Conservation (phyloP, 31 red algal genomes). For the Pterothamnion heteromorphum region DNA sequence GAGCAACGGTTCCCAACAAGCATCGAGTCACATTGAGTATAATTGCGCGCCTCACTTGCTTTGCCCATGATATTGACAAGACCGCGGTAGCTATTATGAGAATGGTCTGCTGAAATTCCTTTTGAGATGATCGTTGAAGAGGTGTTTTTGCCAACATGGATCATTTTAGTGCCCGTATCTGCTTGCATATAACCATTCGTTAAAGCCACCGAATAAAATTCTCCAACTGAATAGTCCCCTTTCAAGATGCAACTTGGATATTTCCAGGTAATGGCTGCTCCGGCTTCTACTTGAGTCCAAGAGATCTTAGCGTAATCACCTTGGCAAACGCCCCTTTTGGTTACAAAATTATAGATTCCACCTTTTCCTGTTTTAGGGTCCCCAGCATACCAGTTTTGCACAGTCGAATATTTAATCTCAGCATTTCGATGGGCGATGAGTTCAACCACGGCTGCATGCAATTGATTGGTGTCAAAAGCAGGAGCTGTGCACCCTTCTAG, state of each 20-base stretch:
- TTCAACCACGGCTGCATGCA: slow-evolving; percentile 35
- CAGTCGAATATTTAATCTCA: slow-evolving; percentile 33
- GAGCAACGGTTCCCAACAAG: background rate
- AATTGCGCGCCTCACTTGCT: slow-evolving; percentile 14
- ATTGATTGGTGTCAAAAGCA: background rate
- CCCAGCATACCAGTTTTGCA: slow-evolving; percentile 42
- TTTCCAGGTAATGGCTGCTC: slow-evolving; percentile 33
- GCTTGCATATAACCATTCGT: slow-evolving; percentile 20
- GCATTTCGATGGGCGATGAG: background rate
- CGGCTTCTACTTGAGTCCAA: slow-evolving; percentile 44
- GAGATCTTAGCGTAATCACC: background rate
- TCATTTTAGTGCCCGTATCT: slow-evolving; percentile 44
- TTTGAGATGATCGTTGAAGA: slow-evolving; percentile 14
- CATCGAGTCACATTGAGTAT: background rate
- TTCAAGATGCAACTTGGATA: slow-evolving; percentile 36
- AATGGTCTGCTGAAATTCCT: background rate
- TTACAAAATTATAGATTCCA: slow-evolving; percentile 46
- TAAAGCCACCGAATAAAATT: slow-evolving; percentile 30
- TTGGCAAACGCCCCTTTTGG: slow-evolving; percentile 5
- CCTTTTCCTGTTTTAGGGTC: background rate
- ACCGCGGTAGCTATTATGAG: background rate
- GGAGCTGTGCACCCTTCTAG: slow-evolving; percentile 38
- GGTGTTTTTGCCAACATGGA: slow-evolving; percentile 37
- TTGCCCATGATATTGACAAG: slow-evolving; percentile 1
- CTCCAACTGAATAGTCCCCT: slow-evolving; percentile 23